Evolutionary conservation across 2,329 filamentous ascomycete genomes (phyloP), one percentile per base, ranked within the genome.

Genomic region (Colletotrichum sojae): DNA sequence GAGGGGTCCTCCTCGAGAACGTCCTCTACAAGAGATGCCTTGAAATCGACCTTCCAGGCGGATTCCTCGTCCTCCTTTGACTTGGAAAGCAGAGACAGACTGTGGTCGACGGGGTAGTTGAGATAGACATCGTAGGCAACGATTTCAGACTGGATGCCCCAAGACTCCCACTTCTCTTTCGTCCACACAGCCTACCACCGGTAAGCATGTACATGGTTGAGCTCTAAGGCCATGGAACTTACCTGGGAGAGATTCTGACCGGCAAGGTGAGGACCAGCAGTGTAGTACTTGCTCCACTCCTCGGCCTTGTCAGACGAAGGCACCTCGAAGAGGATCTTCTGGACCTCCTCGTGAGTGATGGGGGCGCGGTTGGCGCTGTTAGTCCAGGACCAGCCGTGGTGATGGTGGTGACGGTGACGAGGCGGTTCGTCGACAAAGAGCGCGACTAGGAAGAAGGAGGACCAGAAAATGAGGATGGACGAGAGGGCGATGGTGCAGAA

Each of bases 21-120:
- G 76, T 97, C 94, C 79, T 99, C 96, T 73, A 93, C 90, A 48
- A 98, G 82, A 1, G 89, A 91, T 0, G 95, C 95, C 76, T 94
- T 90, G 75, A 91, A 97, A n/a, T 88, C 85, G 31, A 95, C 85
- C 60, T 88, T 85, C 84, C 89, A 91, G 1, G 78, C 73, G 20
- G 63, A 64, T 10, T 63, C 48, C 13, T 63, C 57, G 6, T 67
- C 76, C 56, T 75, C 77, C 62, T 79, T 78, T 27, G 78, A 71
- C 73, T 84, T 87, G 75, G 89, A 83, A 59, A 94, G 81, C 36
- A 95, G 80, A 12, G 90, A 90, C 66, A 95, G 81, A 27, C 91
- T 86, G 75, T 94, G 91, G 60, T 90, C 90, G 8, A 90, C 80
- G 5, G 93, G 93, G 72, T 94, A 94, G 78, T 95, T 95, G 75